Evolutionary conservation across 2,329 filamentous ascomycete genomes (phyloP), one percentile per base, ranked within the genome.

Genomic region (Pseudocercospora cruenta): DNA sequence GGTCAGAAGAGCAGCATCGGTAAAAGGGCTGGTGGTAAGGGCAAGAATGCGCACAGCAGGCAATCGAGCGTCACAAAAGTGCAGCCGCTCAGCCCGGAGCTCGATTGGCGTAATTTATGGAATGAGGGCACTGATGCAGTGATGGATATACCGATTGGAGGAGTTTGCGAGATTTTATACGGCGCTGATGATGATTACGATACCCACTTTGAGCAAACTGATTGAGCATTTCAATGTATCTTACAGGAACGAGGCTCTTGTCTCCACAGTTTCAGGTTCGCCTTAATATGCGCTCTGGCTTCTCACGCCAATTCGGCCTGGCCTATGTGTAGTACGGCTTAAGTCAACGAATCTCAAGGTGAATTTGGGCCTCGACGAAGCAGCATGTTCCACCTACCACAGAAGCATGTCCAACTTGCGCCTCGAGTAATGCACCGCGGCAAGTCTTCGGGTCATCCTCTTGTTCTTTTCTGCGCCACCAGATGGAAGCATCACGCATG

Each of bases 81-180:
- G 33, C 68, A 71, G 57, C 31, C 55, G 9, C 39, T 78, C 22
- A 60, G 68, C 16, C 64, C 63, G 67, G 78, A 82, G 58, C 79
- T 86, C 70, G 86, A 93, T 75, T 98, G 95, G 94, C 89, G 85
- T 74, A 86, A 84, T 65, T 85, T 96, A 19, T 99, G 95, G 95
- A 93, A 89, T 74, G 89, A 92, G 73, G 93, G 95, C 19, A 99
- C 95, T 0, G 95, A 99, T 83, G 95, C 93, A 1, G 95, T 98
- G 7, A 91, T 99, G 91, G 95, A 99, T 81, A 90, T 99, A 58
- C 95, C 95, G 7, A 86, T 98, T 70, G 94, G 93, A 9, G 95
- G 94, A 0, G 94, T 98, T 1, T 98, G 94, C 76, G 94, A 99
- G 81, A 89, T 99, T 36, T 78, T 99, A 22, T 99, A 98, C 79